These are phyloP conservation scores for Cutaneotrichosporon cavernicola DNA, from an alignment of 1,284 basidiomycete genomes.

Conservation along the genomic window DNA sequence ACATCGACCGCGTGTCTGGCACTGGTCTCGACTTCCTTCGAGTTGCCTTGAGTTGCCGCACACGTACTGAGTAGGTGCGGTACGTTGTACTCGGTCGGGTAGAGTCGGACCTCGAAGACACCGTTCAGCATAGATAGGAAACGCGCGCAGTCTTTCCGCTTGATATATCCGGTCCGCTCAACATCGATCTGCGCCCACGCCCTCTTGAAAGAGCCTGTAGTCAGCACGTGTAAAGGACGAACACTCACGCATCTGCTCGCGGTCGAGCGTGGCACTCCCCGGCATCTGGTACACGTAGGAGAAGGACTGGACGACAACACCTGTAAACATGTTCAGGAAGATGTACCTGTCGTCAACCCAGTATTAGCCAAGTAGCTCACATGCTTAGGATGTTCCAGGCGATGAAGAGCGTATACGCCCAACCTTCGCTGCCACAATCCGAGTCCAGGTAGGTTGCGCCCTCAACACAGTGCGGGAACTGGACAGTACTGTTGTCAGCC, in stretches of 20 bases:
- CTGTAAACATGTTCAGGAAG: conserved; percentile 92
- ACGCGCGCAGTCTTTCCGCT: conserved; percentile 66
- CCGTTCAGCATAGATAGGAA: conserved; percentile 64
- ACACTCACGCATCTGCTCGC: conserved; percentile 75
- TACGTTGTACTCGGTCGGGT: conserved; percentile 67
- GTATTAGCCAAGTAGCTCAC: conserved; percentile 55
- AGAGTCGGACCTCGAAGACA: conserved; percentile 80
- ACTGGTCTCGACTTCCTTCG: conserved; percentile 25
- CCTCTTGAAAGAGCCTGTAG: conserved; percentile 71
- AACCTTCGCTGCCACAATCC: conserved; percentile 83
- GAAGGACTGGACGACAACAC: conserved; percentile 95
- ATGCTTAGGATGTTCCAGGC: conserved; percentile 96
- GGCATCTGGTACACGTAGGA: conserved; percentile 88
- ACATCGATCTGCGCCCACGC: conserved; percentile 85
- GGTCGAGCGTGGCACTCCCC: conserved; percentile 75
- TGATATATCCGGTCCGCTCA: conserved; percentile 73
- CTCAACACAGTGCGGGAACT: conserved; percentile 77
- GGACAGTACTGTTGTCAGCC: conserved; percentile 60
- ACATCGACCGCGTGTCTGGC: conserved; percentile 63
- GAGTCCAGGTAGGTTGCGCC: conserved; percentile 63
- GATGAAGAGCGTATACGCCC: conserved; percentile 88
- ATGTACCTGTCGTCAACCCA: conserved; percentile 65
- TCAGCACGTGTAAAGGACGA: neutral
- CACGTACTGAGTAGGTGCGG: conserved; percentile 58
- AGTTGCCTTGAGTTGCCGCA: conserved; percentile 32